Percentiles rank a stretch among this genome's conserved stretches.
phyloP scores from a whole-genome alignment of 768 basidiomycete genomes.

The Trametes sanguinea region DNA sequence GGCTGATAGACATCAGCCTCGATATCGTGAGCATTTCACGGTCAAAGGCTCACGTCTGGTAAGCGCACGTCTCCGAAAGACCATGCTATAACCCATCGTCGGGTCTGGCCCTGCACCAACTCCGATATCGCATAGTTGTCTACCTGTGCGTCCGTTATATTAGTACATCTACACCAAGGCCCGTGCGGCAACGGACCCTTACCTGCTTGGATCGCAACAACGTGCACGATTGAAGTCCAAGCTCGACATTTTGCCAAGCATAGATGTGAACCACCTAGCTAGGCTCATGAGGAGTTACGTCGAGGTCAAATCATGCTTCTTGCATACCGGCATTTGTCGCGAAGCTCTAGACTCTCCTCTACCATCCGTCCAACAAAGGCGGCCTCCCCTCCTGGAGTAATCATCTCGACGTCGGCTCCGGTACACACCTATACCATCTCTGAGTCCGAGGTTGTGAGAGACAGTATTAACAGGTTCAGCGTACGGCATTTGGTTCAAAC shows the following conservation, averaged over 20 bases:
- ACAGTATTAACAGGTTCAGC: slow-evolving; percentile 18
- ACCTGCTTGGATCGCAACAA: slow-evolving; percentile 52
- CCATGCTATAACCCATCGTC: slow-evolving; percentile 94
- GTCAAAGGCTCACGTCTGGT: slow-evolving; percentile 66
- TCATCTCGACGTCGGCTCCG: slow-evolving; percentile 85
- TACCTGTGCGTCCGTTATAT: slow-evolving; percentile 49
- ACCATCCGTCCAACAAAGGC: slow-evolving; percentile 80
- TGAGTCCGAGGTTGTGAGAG: too few relatives aligned
- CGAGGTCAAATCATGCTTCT: not conserved
- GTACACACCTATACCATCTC: slow-evolving; percentile 67
- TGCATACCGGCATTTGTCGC: slow-evolving; percentile 59
- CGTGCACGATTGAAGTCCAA: slow-evolving; percentile 60
- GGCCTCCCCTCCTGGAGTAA: slow-evolving; percentile 84
- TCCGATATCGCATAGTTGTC: slow-evolving; percentile 85
- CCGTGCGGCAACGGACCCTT: not conserved
- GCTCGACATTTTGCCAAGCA: slow-evolving; percentile 87
- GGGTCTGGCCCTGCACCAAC: slow-evolving; percentile 83
- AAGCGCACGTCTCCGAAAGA: slow-evolving; percentile 64
- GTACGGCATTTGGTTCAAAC: slow-evolving; percentile 67
- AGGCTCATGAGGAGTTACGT: not conserved
- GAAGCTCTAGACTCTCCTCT: slow-evolving; percentile 58
- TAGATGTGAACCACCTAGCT: slow-evolving; percentile 86
- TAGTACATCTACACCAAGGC: not conserved
- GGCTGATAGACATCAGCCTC: slow-evolving; percentile 27
- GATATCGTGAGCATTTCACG: not conserved